Evolutionary conservation across 2,329 filamentous ascomycete species (phyloP).

Genomic region (Colletotrichum sidae): DNA sequence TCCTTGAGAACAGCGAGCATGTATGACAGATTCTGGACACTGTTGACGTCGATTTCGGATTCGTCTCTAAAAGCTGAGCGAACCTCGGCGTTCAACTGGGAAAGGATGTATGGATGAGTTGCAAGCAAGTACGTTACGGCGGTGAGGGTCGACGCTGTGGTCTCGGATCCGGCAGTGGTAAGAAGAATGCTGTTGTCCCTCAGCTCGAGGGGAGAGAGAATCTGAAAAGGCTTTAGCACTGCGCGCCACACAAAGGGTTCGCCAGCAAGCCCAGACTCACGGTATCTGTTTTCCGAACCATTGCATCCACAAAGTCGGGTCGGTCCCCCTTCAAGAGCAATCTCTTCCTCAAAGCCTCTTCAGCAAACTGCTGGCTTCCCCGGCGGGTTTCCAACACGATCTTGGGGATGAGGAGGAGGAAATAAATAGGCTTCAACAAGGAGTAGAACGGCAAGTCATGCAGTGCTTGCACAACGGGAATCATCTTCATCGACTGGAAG

Average conservation of each 20-base stretch:
- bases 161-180: conserved; percentile 55
- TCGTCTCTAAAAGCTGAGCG: conserved; percentile 49
- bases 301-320: conserved; percentile 33
- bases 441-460: conserved; percentile 8
- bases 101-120: conserved; percentile 44
- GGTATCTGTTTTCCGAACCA: conserved; percentile 8
- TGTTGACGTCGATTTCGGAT: conserved; percentile 51
- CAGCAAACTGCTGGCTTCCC: conserved; percentile 1
- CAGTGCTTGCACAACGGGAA: background rate
- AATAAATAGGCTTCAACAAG: conserved; percentile 4
- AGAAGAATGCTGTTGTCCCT: conserved; percentile 37
- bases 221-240: background rate
- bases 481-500: conserved; percentile 31
- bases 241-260: too few relatives aligned
- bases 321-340: background rate
- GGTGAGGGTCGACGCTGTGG: conserved; percentile 55
- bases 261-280: too few relatives aligned
- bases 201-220: conserved; percentile 22
- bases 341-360: conserved; percentile 6
- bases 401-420: background rate
- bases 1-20: conserved; percentile 56
- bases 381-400: background rate
- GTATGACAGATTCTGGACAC: conserved; percentile 48
- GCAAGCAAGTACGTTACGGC: conserved; percentile 54
- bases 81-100: conserved; percentile 52